A percentile compares a stretch with the other conserved stretches of the same genome.
These are phyloP conservation scores for Calophaca sinica DNA, from an alignment of 306 rosid genomes.

Conservation along the genomic window DNA sequence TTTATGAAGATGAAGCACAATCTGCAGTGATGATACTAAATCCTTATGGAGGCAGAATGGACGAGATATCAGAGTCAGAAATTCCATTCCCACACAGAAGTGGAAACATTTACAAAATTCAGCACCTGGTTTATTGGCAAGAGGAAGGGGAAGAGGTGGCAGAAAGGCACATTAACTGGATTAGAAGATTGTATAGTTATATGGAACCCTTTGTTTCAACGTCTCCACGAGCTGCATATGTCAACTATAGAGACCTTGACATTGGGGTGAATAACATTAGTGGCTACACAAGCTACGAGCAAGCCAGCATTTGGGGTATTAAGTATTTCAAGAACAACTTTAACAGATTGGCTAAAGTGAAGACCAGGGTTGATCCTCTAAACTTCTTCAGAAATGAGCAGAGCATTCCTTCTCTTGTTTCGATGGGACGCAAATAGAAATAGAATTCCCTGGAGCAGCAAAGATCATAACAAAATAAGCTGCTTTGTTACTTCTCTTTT, in stretches of 20 bases:
- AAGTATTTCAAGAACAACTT: slow-evolving; percentile 50
- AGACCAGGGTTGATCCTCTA: slow-evolving; percentile 46
- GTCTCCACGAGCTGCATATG: slow-evolving; percentile 48
- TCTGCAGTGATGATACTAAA: background rate
- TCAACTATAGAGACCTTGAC: slow-evolving; percentile 48
- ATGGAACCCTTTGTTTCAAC: slow-evolving; percentile 44
- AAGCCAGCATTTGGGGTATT: slow-evolving; percentile 51
- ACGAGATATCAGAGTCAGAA: slow-evolving; percentile 45
- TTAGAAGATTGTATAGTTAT: slow-evolving; percentile 45
- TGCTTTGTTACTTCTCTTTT: background rate
- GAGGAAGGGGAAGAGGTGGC: slow-evolving; percentile 5
- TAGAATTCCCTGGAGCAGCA: background rate
- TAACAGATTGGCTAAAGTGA: slow-evolving; percentile 37
- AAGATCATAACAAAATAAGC: background rate
- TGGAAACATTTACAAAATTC: slow-evolving; percentile 44
- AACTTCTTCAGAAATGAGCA: slow-evolving; percentile 51
- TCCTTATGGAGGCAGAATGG: slow-evolving; percentile 53
- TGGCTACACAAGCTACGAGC: slow-evolving; percentile 42
- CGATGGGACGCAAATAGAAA: slow-evolving; percentile 29
- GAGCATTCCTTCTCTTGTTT: slow-evolving; percentile 42
- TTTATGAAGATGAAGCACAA: slow-evolving; percentile 22
- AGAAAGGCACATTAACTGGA: slow-evolving; percentile 24
- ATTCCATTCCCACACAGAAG: slow-evolving; percentile 45
- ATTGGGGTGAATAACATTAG: slow-evolving; percentile 44
- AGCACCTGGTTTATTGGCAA: slow-evolving; percentile 28